Base-by-base conservation (phyloP, 768 basidiomycete genomes). In the Auricularia heimuer region DNA sequence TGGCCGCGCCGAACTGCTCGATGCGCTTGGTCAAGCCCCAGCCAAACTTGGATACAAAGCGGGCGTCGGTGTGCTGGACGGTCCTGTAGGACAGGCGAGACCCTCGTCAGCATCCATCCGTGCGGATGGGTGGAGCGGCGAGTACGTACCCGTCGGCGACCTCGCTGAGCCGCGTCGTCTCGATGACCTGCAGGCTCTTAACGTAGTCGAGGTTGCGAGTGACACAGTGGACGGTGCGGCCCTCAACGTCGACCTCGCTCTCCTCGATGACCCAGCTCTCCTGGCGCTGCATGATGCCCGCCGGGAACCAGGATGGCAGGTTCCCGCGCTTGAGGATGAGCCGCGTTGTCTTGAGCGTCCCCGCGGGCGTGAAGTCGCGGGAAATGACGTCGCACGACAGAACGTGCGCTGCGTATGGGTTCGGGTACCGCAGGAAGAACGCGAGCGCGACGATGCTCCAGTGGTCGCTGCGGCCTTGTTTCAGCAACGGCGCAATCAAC, bases 211-310 rank as follows among this genome's bases (percentile, higher is more conserved):
- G 79, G 74, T 98, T 98, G 75, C 85, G 87, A 18, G 95, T 96
- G 66, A 81, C 80, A 70, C 90, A 93, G 66, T 81, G 80, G 70
- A 97, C 83, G 21, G 85, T 81, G 75, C 87, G 85, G 37, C 87
- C 90, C 64, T 86, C 78, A 3, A 91, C 88, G 76, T 97, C 92
- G 6, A 98, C 92, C 71, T 96, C 91, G 69, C 89, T 96, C 79
- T 95, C 90, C 75, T 98, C 95, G 66, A 98, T 76, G 60, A 97
- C 86, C 95, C 94, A 98, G 2, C 89, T 89, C 75, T 97, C 95
- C 39, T 92, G 87, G 69, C 92, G 83, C 1, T 85, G 84, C 37
- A 94, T 77, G 66, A 98, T 87, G 65, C 89, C 89, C 72, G 84
- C 81, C 2, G 90, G 91, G 7, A 91, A 91, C 95, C 95, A 98